Percentiles rank a stretch among this genome's conserved stretches.
Conservation (phyloP, 75 land plant genomes). For the Selaginella tamariscina region DNA sequence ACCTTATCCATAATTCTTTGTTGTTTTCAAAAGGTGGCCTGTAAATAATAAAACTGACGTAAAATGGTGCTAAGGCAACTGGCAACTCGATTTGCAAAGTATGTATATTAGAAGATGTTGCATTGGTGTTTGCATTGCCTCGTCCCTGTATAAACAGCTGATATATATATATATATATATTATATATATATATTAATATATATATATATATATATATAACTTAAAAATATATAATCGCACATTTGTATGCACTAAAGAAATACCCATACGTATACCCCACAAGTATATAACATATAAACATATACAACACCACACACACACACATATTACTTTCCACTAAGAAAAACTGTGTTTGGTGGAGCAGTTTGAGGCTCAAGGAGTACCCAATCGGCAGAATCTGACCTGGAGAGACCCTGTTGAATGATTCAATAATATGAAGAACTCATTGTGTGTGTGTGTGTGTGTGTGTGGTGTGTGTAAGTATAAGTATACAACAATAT, state of each 20-base stretch:
- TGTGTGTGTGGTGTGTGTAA: too few species aligned
- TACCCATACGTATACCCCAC: neutral
- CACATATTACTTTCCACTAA: slow-evolving; percentile 18
- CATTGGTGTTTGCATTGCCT: slow-evolving; percentile 50
- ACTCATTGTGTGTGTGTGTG: too few species aligned
- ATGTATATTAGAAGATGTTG: slow-evolving; percentile 19
- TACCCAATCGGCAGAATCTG: slow-evolving; percentile 40
- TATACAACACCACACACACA: too few species aligned
- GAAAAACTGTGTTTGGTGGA: slow-evolving; percentile 14
- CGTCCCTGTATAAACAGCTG: slow-evolving; percentile 19
- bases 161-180: neutral
- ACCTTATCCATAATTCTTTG: slow-evolving; percentile 32
- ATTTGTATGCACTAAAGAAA: too few species aligned
- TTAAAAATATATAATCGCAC: neutral
- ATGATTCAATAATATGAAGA: neutral
- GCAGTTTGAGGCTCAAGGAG: slow-evolving; percentile 23
- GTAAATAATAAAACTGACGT: slow-evolving; percentile 49
- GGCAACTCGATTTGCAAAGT: slow-evolving; percentile 39
- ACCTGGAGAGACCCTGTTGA: slow-evolving; percentile 38
- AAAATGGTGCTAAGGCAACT: slow-evolving; percentile 43
- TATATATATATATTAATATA: neutral
- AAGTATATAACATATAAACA: neutral
- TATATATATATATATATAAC: neutral
- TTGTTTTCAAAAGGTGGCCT: slow-evolving; percentile 9
- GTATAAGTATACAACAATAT: neutral